A percentile compares a stretch with the other conserved stretches of the same genome.
Conservation (phyloP, 192 early-diverging fungal species). For the Jimgerdemannia flammicorona region DNA sequence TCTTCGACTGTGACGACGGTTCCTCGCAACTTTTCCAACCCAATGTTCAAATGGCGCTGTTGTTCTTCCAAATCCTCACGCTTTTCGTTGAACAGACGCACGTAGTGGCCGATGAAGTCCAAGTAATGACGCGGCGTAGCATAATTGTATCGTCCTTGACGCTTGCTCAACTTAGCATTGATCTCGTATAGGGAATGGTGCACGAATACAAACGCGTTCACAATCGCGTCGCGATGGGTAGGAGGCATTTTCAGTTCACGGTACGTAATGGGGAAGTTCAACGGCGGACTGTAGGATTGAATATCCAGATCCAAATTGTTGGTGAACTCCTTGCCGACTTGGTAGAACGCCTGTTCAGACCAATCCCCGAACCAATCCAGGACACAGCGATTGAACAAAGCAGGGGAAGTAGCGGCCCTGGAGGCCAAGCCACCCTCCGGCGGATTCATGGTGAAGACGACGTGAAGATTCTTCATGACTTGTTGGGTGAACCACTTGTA, state of each 20-base stretch:
- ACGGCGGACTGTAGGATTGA: slow-evolving; percentile 61
- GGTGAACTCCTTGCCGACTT: slow-evolving; percentile 97
- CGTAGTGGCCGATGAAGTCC: slow-evolving; percentile 95
- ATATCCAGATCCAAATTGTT: slow-evolving; percentile 83
- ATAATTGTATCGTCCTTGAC: slow-evolving; percentile 79
- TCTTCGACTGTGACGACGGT: slow-evolving; percentile 96
- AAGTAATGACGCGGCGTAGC: slow-evolving; percentile 98
- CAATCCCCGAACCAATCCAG: slow-evolving; percentile 99
- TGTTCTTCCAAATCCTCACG: slow-evolving; percentile 96
- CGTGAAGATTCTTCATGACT: slow-evolving; percentile 95
- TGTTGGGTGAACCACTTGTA: slow-evolving; percentile 98
- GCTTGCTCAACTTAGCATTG: slow-evolving; percentile 78
- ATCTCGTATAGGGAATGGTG: slow-evolving; percentile 88
- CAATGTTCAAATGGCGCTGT: slow-evolving; percentile 97
- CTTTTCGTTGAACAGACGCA: slow-evolving; percentile 85
- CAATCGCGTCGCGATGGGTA: slow-evolving; percentile 77
- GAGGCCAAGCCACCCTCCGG: slow-evolving; percentile 88
- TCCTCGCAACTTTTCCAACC: slow-evolving; percentile 91
- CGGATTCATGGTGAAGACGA: slow-evolving; percentile 99
- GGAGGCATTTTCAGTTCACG: slow-evolving; percentile 65
- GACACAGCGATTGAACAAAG: slow-evolving; percentile 99
- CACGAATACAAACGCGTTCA: slow-evolving; percentile 90
- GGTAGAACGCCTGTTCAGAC: slow-evolving; percentile 96
- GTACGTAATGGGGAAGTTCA: slow-evolving; percentile 74
- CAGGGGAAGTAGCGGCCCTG: slow-evolving; percentile 95